These are phyloP conservation scores for Raphanus raphanistrum DNA, from an alignment of 345 rosid genomes.

Conservation along the genomic window DNA sequence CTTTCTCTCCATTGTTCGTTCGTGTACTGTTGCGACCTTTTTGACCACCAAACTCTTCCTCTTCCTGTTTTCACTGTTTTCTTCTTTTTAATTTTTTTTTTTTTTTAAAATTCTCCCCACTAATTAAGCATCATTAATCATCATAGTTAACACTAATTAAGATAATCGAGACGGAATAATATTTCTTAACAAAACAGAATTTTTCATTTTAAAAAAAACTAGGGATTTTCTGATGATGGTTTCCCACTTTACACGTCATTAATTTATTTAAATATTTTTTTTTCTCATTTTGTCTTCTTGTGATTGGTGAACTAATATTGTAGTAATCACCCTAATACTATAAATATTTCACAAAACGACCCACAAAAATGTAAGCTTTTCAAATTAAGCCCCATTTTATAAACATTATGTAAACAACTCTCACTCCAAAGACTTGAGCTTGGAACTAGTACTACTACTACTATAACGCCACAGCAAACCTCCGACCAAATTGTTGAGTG, in stretches of 20 bases:
- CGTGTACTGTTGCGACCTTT: too few relatives aligned
- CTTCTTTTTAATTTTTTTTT: neutral
- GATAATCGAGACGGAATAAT: neutral
- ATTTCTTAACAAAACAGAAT: neutral
- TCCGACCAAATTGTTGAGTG: conserved; percentile 76
- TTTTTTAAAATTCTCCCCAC: neutral
- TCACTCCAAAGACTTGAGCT: conserved; percentile 35
- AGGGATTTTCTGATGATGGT: neutral
- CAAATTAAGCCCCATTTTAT: neutral
- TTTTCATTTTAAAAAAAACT: neutral
- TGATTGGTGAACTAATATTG: neutral
- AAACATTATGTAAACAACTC: neutral
- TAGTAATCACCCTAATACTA: neutral
- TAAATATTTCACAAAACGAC: neutral
- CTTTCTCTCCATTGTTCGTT: conserved; percentile 19
- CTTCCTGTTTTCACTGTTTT: neutral
- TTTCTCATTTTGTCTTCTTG: neutral
- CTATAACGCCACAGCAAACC: conserved; percentile 68
- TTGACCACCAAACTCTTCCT: conserved; percentile 26
- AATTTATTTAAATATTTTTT: neutral
- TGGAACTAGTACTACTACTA: conserved; percentile 26
- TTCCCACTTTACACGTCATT: conserved; percentile 9
- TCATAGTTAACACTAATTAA: neutral
- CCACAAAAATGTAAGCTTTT: neutral
- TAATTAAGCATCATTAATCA: neutral